Evolutionary conservation across 129 eudicot species (phyloP).

Genomic region (Tagetes erecta): DNA sequence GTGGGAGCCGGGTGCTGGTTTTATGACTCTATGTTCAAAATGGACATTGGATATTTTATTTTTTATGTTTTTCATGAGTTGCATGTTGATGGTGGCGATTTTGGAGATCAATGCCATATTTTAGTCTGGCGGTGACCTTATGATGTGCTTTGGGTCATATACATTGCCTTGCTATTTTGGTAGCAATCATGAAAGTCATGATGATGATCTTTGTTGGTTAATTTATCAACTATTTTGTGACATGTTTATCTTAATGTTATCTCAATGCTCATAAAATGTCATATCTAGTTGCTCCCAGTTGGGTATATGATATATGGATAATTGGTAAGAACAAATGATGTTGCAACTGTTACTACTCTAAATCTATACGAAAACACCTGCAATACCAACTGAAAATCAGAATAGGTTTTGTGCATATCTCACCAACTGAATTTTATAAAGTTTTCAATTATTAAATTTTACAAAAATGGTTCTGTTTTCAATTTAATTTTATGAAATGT

Average conservation of each 20-base stretch:
- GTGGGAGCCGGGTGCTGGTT: slow-evolving; percentile 1
- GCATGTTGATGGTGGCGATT: background rate
- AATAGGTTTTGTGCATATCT: too few species aligned
- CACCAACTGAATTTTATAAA: too few species aligned
- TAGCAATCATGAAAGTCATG: background rate
- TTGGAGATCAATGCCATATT: slow-evolving; percentile 11
- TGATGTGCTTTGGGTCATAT: background rate
- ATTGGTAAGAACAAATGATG: background rate
- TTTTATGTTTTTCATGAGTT: background rate
- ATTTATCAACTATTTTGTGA: background rate
- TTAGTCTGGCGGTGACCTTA: background rate
- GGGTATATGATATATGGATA: too few species aligned
- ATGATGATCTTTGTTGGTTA: background rate
- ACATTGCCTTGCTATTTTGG: slow-evolving; percentile 4
- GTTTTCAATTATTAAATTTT: too few species aligned
- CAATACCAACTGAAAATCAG: too few species aligned
- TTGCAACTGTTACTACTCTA: background rate
- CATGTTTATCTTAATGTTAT: background rate
- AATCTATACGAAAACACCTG: background rate
- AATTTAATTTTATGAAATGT: too few species aligned
- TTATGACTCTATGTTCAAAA: background rate
- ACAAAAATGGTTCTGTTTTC: too few species aligned
- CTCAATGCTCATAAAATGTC: background rate
- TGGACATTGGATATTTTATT: background rate
- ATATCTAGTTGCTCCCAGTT: background rate